Conservation (phyloP, 257 asterid species). For the Nicotiana noctiflora region DNA sequence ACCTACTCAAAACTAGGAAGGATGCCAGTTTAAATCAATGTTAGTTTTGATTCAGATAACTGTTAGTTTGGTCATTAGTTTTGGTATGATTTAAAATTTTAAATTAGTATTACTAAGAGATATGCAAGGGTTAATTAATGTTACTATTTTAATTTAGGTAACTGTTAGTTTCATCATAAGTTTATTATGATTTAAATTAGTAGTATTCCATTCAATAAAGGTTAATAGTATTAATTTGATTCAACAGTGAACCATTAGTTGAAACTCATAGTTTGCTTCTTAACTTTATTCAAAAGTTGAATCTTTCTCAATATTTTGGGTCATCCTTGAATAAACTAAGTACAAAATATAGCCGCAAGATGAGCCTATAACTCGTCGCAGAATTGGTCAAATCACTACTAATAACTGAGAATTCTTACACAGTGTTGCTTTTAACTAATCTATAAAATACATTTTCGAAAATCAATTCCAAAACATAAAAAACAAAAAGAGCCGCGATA, state of each 20-base stretch:
- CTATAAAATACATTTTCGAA: neutral
- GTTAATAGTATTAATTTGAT: too few relatives aligned
- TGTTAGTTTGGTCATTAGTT: neutral
- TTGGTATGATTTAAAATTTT: neutral
- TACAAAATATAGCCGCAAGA: neutral
- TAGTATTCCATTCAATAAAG: too few relatives aligned
- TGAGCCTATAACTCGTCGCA: neutral
- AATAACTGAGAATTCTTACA: neutral
- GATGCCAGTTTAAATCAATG: too few relatives aligned
- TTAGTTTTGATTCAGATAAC: neutral
- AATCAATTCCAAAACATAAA: neutral
- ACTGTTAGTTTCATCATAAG: neutral
- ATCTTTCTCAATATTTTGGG: neutral
- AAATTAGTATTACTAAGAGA: too few relatives aligned
- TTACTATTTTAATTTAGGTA: neutral
- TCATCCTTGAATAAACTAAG: neutral
- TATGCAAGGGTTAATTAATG: too few relatives aligned
- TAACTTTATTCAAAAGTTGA: neutral
- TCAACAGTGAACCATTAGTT: neutral
- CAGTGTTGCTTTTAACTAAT: neutral
- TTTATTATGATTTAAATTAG: neutral
- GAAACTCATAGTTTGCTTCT: neutral
- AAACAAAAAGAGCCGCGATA: neutral
- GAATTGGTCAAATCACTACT: constrained; percentile 1
- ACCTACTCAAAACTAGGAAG: neutral